Evolutionary conservation across 108 stramenopile species (phyloP).

Genomic region (Cyclotella sp.): DNA sequence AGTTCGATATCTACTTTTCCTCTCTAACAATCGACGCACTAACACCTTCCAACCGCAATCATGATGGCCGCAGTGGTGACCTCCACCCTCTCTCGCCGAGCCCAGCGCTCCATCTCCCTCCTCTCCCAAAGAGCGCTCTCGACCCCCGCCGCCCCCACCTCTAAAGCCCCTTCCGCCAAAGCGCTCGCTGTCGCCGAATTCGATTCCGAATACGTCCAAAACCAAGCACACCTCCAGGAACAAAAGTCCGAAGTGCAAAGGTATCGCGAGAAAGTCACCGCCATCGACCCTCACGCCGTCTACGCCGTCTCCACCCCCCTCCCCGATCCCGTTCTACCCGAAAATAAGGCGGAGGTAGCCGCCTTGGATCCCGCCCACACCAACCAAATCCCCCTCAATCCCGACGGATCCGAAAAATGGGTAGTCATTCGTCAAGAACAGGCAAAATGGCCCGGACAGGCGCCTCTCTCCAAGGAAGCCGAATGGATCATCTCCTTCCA

Average conservation of each 20-base stretch:
- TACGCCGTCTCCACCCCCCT: conserved; percentile 51
- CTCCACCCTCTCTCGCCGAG: conserved; percentile 41
- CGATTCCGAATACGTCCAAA: conserved; percentile 47
- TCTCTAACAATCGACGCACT: too few species aligned
- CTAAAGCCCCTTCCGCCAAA: conserved; percentile 39
- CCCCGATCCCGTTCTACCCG: conserved; percentile 72
- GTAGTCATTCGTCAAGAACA: conserved; percentile 80
- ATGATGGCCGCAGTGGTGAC: conserved; percentile 28
- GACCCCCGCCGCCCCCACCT: conserved; percentile 32
- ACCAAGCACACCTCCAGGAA: conserved; percentile 32
- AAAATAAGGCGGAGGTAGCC: conserved; percentile 73
- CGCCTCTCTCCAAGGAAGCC: conserved; percentile 62
- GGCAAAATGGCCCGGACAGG: conserved; percentile 61
- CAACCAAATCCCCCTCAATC: conserved; percentile 46
- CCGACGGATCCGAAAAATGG: conserved; percentile 69
- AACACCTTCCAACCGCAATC: not conserved
- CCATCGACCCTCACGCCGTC: conserved; percentile 52
- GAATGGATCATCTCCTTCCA: conserved; percentile 84
- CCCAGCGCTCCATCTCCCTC: conserved; percentile 41
- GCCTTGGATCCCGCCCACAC: conserved; percentile 79
- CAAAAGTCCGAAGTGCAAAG: conserved; percentile 44
- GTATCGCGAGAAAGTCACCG: conserved; percentile 34
- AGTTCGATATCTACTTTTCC: too few species aligned
- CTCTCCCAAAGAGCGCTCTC: conserved; percentile 31
- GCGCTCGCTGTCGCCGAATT: conserved; percentile 39